Conservation (phyloP, 176 grass and related monocot species). For the Triticum dicoccoides region DNA sequence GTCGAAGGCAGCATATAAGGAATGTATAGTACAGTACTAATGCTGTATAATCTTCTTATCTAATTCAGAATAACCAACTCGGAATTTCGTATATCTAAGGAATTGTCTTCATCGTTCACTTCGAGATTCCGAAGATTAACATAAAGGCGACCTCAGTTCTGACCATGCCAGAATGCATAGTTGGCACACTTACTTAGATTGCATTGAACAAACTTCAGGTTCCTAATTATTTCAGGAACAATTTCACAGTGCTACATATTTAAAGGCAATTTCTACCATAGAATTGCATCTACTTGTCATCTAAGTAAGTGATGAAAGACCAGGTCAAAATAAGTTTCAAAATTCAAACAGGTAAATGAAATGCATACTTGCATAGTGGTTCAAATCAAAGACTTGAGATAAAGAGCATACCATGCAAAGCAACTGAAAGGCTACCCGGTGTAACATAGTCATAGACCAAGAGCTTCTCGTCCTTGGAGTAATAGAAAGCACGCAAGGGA, state of each 20-base stretch:
- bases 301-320: not conserved
- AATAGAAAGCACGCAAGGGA: constrained; percentile 89
- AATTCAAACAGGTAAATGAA: not conserved
- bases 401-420: constrained; percentile 82
- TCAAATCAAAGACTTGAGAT: constrained; percentile 15
- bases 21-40: too few relatives aligned
- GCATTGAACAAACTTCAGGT: not conserved
- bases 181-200: not conserved
- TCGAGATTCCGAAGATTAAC: not conserved
- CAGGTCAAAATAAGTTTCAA: not conserved
- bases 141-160: not conserved
- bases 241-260: not conserved
- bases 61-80: too few relatives aligned
- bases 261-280: not conserved
- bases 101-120: too few relatives aligned
- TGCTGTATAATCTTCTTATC: too few relatives aligned
- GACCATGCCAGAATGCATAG: not conserved
- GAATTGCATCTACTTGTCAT: not conserved
- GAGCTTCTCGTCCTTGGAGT: constrained; percentile 97
- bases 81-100: too few relatives aligned
- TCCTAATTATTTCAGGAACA: not conserved
- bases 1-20: too few relatives aligned
- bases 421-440: constrained; percentile 58
- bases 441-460: constrained; percentile 87
- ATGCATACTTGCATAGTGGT: constrained; percentile 6